Base-by-base conservation (phyloP, 805 yeast species). In the Kuraishia piskuri region DNA sequence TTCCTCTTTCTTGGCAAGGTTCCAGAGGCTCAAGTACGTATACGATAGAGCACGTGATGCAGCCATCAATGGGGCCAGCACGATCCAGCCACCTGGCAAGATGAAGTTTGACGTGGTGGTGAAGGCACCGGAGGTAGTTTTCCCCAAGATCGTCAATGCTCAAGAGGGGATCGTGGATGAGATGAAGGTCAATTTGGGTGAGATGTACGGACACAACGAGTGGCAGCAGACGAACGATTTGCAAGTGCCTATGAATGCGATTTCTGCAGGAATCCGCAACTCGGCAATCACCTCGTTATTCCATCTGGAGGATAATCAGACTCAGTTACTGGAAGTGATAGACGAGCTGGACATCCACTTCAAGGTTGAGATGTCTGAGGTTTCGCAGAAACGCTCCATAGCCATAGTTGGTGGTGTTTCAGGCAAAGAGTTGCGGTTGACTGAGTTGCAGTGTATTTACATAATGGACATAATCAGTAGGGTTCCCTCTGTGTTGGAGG, bases 1-100 rank as follows among this genome's bases (percentile, higher is more conserved):
- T 10, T 62, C 86, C 26, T 73, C 77, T 10, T 92, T 82, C 61
- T 70, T 90, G 60, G 80, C 80, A 58, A 86, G 86, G 59, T 88
- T 95, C 62, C 85, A 82, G 55, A 79, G 79, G 59, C 89, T 92
- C 96, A 94, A 94, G 67, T 80, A 79, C 3, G 75, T 91, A n/a
- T 95, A 88, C 66, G 99, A 94, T 62, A 73, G 79, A 21, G 96
- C 98, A 0, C 78, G 98, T 54, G 89, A 86, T 61, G 88, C 90
- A 10, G 96, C 98, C 0, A 79, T 90, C 59, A 80, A 86, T 59
- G 96, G 88, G 65, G 94, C 94, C 0, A 81, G 73, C 48, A 78
- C 69, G 51, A 74, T 79, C 55, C 80, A 80, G 52, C 74, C 70
- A 54, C 80, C 88, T 0, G 77, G 72, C 49, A 78, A 75, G 58